Conservation (phyloP, 148 eudicot genomes). For the Chenopodium quinoa region DNA sequence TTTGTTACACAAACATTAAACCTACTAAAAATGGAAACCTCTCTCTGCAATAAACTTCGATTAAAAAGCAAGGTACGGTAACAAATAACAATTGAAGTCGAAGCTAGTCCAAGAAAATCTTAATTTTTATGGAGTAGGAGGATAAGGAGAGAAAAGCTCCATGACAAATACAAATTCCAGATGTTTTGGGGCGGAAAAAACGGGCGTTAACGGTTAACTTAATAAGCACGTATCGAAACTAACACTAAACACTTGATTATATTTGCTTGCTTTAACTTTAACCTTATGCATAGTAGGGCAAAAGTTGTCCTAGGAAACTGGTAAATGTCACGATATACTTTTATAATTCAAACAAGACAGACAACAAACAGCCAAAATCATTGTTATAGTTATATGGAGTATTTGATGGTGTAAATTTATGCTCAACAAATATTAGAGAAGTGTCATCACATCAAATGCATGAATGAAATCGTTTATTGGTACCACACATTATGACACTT, state of each 20-base stretch:
- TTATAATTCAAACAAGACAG: not conserved
- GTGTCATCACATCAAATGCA: slow-evolving; percentile 14
- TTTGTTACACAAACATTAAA: no score
- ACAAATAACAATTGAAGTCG: not conserved
- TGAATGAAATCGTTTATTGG: slow-evolving; percentile 5
- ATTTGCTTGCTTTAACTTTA: not conserved
- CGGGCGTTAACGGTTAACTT: no score
- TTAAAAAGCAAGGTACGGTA: not conserved
- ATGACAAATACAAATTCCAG: not conserved
- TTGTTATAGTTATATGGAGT: not conserved
- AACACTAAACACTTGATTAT: not conserved
- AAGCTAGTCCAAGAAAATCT: not conserved
- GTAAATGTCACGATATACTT: not conserved
- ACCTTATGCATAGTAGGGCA: not conserved
- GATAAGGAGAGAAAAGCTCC: not conserved
- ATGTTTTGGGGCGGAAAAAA: not conserved
- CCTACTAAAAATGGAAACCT: not conserved
- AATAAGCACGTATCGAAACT: not conserved
- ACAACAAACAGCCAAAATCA: slow-evolving; percentile 4
- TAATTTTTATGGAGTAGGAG: not conserved
- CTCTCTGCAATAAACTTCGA: not conserved
- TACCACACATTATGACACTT: not conserved
- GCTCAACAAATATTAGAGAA: not conserved
- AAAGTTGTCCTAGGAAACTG: not conserved
- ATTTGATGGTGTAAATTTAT: not conserved